Evolutionary conservation across 2,329 filamentous ascomycete genomes (phyloP).

Genomic region (Corinectria fuckeliana): DNA sequence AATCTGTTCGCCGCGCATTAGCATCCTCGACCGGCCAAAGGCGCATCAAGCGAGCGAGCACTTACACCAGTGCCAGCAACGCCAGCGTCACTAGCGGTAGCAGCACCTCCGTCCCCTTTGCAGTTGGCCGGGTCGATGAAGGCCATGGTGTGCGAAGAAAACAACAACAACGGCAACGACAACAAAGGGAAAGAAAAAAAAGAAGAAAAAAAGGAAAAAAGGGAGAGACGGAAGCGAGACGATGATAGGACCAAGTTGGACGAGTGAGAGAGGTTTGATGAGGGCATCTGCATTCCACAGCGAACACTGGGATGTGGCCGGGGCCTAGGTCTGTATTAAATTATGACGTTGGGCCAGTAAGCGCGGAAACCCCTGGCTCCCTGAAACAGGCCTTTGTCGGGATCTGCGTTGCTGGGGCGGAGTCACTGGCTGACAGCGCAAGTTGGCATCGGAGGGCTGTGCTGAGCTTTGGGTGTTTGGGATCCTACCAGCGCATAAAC

Average conservation of each 20-base stretch:
- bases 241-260: not conserved
- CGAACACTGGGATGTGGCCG: slow-evolving; percentile 16
- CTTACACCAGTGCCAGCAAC: slow-evolving; percentile 58
- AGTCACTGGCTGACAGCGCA: slow-evolving; percentile 31
- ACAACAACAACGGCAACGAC: not conserved
- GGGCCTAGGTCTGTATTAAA: slow-evolving; percentile 10
- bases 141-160: slow-evolving; percentile 54
- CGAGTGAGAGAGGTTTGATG: slow-evolving; percentile 5
- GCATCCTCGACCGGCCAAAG: not conserved
- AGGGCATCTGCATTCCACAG: slow-evolving; percentile 22
- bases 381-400: slow-evolving; percentile 34
- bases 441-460: slow-evolving; percentile 33
- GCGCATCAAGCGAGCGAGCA: slow-evolving; percentile 44
- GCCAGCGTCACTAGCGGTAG: slow-evolving; percentile 61
- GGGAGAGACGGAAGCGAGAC: not conserved
- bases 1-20: slow-evolving; percentile 28
- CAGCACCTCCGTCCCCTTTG: slow-evolving; percentile 58
- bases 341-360: slow-evolving; percentile 37
- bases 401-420: slow-evolving; percentile 24
- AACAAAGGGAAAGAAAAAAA: not conserved
- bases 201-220: not conserved
- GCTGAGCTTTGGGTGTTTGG: slow-evolving; percentile 19
- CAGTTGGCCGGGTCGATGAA: slow-evolving; percentile 65
- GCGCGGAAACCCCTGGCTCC: slow-evolving; percentile 36
- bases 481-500: slow-evolving; percentile 30